Base-by-base conservation (phyloP, 768 basidiomycete species). In the Peribolospora baueri region DNA sequence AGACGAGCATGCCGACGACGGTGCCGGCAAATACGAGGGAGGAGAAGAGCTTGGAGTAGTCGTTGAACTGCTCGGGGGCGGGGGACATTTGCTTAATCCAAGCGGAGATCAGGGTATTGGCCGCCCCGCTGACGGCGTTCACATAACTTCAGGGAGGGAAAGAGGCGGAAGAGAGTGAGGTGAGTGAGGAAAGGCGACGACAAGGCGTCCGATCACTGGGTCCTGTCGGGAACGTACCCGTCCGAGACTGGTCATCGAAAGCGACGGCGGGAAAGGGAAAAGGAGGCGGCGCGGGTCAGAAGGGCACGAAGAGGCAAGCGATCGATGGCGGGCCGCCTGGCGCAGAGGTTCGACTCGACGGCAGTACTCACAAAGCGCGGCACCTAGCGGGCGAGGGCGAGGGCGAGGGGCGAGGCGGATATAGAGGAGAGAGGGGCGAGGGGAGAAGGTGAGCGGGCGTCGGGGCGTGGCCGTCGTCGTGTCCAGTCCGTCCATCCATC, bases 1-100 rank as follows among this genome's bases (percentile, higher is more conserved):
- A 86, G 50, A 65, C 58, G 43, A 87, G 68, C 83, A 84, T 86
- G 42, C 88, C 86, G 7, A 85, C 72, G n/a, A 91, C 68, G 5
- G 80, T 83, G 10, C 87, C 87, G 40, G 80, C 58, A 49, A 91
- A 95, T 2, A 74, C 75, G 58, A 85, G 68, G 63, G 82, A 79
- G 54, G 72, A 73, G 48, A 91, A 68, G 1, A 74, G 73, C 11
- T 69, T 76, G 63, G 73, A 73, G 64, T 84, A 82, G 61, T 80
- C 74, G 56, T 76, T 67, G 7, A 68, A 61, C 63, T 62, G 84
- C 3, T 70, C 71, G 0, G 71, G 72, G 4, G 73, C 59, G 54
- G 25, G 25, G 25, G 25, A 25, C 25, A 25, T 25, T 25, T 25
- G 25, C 25, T 90, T 90, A 43, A 86, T 71, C 25, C 75, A 76